Base-by-base conservation (phyloP, 352 stramenopile genomes). In the Phytophthora citrophthora region DNA sequence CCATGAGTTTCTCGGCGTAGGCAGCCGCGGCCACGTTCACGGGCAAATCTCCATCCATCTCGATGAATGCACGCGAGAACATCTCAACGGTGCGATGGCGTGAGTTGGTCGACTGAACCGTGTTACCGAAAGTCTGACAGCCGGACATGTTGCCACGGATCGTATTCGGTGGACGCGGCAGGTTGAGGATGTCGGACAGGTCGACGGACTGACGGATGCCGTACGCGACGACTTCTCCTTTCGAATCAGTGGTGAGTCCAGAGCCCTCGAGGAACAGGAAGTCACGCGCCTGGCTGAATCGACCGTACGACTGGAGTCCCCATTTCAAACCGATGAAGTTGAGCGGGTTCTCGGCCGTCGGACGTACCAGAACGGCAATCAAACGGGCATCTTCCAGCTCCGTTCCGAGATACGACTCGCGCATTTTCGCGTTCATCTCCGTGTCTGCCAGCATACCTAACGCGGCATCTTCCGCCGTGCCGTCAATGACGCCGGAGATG, bases 291-390 rank as follows among this genome's bases (percentile, higher is more conserved):
- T 76, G 63, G 15, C 57, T 63, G 58, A 84, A 80, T 31, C 68
- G 55, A 29, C 70, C 73, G 32, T 79, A 71, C 13, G 51, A 60
- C 29, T 74, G 70, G 6, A 70, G n/a, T 1, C 62, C 62, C 76
- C 76, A 86, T 32, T 86, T 86, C 34, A 86, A 49, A 23, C 64
- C 68, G 31, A 86, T 59, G 41, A 76, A 86, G 29, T 69, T 64
- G 44, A 81, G 73, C 24, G 74, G 76, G 16, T 81, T 58, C 12
- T 72, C 45, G 4, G 29, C 18, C 3, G 64, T 81, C 41, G 71
- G 68, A 7, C 32, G 51, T 3, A 67, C 39, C n/a, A 86, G 41
- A 8, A 72, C 76, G 2, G 65, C 51, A 9, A 86, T 62, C 8
- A 86, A 49, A 46, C 66, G 73, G 11, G 58, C 69, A 44, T 77